Evolutionary conservation across 441 rosid genomes (phyloP), one percentile per base, ranked within the genome.

Genomic region (Gossypium schwendimanii): DNA sequence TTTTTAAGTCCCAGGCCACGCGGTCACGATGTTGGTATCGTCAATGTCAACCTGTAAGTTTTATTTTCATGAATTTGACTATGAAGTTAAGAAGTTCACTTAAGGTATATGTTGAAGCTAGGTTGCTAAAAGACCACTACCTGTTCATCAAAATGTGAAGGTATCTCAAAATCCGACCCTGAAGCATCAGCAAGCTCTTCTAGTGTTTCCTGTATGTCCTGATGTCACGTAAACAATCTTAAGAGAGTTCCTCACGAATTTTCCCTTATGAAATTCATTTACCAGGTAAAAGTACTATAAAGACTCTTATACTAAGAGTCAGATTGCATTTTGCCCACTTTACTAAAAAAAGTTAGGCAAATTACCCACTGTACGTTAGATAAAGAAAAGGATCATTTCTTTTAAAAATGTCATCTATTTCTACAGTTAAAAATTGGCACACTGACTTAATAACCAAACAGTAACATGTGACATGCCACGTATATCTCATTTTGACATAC

Each of bases 91-190:
- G 1, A 39, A 39, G 3, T 39, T 39, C 44, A 39, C 44, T 8
- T 8, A 39, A 39, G 11, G 44, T 39, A 39, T 39, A 39, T 39
- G 50, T 28, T 31, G 47, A 74, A 58, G 65, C 71, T 60, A 72
- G 58, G 71, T 63, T 57, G 63, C 65, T 63, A 71, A 71, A 76
- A 71, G 71, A 70, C 67, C 72, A 75, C 61, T 62, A 81, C 85
- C 84, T 85, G 86, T 66, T 83, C 84, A 24, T 85, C 86, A 58
- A 83, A 85, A 78, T 70, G 63, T 24, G 80, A 77, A n/a, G 86
- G 85, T 20, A 85, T 83, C 74, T 85, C 88, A 65, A 85, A 85
- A 60, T 83, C 88, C 54, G 86, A 83, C 49, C 85, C 81, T 1
- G 88, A 80, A 41, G 81, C 84, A 73, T 75, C 75, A 12, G 78